A percentile compares a stretch with the other conserved stretches of the same genome.
Conservation (phyloP, 768 basidiomycete genomes). For the Mycena metata region DNA sequence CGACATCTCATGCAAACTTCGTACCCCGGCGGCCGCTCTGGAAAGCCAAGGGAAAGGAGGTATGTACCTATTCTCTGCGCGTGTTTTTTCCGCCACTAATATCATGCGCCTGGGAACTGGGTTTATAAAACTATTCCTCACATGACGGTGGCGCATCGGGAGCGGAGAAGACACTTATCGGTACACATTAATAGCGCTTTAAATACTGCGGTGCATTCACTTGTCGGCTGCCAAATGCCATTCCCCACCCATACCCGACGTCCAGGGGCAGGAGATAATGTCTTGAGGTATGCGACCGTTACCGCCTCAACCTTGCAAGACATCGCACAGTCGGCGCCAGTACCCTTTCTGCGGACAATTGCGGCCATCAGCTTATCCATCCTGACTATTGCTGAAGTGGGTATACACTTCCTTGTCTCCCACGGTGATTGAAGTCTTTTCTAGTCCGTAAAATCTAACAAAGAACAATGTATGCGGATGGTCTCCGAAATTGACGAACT, state of each 20-base stretch:
- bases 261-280: conserved; percentile 1
- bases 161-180: too few species aligned
- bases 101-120: too few species aligned
- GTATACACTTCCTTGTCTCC: not conserved
- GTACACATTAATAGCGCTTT: too few species aligned
- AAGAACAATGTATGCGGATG: conserved; percentile 26
- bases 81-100: too few species aligned
- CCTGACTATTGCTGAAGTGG: conserved; percentile 13
- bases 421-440: not conserved
- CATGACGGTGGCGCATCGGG: too few species aligned
- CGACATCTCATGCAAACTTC: too few species aligned
- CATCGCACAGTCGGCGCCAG: conserved; percentile 5
- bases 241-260: not conserved
- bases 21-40: too few species aligned
- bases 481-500: conserved; percentile 19
- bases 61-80: too few species aligned
- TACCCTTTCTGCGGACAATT: conserved; percentile 26
- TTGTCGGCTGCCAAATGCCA: not conserved
- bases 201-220: too few species aligned
- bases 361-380: conserved; percentile 30
- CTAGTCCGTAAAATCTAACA: conserved; percentile 21
- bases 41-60: too few species aligned
- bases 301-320: conserved; percentile 20
- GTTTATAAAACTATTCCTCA: too few species aligned
- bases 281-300: conserved; percentile 20